These are phyloP conservation scores for Citrullus amarus DNA, from an alignment of 306 rosid genomes.

Conservation along the genomic window DNA sequence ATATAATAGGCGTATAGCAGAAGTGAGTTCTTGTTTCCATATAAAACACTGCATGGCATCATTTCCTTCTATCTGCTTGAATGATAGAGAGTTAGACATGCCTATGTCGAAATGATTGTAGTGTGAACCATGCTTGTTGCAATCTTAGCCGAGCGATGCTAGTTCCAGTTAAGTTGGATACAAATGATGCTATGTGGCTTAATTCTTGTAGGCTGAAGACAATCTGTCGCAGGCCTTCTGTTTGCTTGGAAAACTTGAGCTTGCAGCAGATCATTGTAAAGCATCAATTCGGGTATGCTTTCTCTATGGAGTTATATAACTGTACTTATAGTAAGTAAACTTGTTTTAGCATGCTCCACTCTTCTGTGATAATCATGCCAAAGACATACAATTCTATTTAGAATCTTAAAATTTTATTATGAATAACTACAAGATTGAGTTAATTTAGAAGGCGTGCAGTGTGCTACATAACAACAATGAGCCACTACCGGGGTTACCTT, in stretches of 20 bases:
- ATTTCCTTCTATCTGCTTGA: neutral
- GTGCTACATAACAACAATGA: neutral
- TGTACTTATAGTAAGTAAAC: neutral
- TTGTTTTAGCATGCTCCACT: neutral
- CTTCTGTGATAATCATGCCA: neutral
- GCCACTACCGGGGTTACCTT: neutral
- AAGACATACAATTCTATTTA: neutral
- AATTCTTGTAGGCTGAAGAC: constrained; percentile 66
- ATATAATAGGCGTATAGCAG: constrained; percentile 60
- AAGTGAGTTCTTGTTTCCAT: constrained; percentile 36
- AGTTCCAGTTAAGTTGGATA: neutral
- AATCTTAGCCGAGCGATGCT: neutral
- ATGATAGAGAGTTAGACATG: neutral
- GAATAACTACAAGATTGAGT: neutral
- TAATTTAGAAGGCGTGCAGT: neutral
- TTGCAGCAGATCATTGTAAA: constrained; percentile 52
- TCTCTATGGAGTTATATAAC: neutral
- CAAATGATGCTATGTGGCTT: constrained; percentile 5
- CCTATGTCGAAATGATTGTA: neutral
- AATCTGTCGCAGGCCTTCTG: constrained; percentile 69
- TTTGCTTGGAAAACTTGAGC: constrained; percentile 40
- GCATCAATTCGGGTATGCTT: constrained; percentile 62
- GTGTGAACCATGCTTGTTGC: neutral
- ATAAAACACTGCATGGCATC: neutral
- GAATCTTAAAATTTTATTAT: neutral